A percentile compares a stretch with the other conserved stretches of the same genome.
Evolutionary conservation across 2,329 filamentous ascomycete genomes (phyloP).

Genomic region (Epichloe aotearoae): DNA sequence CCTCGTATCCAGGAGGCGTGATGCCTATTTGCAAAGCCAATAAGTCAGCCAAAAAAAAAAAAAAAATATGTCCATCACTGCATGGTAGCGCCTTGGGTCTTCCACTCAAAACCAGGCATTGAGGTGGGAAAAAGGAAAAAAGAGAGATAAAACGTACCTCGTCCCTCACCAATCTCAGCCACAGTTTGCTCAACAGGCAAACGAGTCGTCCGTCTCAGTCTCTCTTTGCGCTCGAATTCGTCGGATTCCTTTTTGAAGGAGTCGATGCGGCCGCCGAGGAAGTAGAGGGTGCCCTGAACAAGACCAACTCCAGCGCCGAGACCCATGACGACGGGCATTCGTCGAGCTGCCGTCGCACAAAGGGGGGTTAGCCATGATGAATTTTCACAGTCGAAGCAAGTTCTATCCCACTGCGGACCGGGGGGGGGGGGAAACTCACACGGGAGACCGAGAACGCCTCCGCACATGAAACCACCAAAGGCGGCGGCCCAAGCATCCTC

Average conservation of each 20-base stretch:
- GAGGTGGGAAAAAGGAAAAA: background rate
- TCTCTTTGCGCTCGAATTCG: slow-evolving; percentile 66
- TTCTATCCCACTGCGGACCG: too few relatives aligned
- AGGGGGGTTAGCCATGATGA: background rate
- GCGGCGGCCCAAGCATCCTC: slow-evolving; percentile 66
- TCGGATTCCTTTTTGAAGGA: slow-evolving; percentile 42
- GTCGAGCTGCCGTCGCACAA: slow-evolving; percentile 20
- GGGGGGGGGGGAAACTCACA: slow-evolving; percentile 36
- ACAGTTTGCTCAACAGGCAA: slow-evolving; percentile 68
- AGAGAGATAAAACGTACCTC: slow-evolving; percentile 45
- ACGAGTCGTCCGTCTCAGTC: slow-evolving; percentile 58
- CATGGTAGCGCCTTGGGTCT: background rate
- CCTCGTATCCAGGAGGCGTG: slow-evolving; percentile 67
- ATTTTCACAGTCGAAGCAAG: background rate
- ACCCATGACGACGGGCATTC: slow-evolving; percentile 57
- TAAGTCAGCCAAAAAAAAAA: background rate
- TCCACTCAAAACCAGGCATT: background rate
- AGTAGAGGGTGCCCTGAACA: slow-evolving; percentile 51
- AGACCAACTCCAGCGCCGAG: slow-evolving; percentile 45
- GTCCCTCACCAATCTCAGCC: slow-evolving; percentile 69
- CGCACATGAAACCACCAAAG: slow-evolving; percentile 64
- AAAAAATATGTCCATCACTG: background rate
- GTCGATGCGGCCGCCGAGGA: slow-evolving; percentile 48
- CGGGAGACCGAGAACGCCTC: slow-evolving; percentile 56
- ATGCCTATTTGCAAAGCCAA: slow-evolving; percentile 45